Percentiles rank a stretch among this genome's conserved stretches.
phyloP scores from a whole-genome alignment of 177 flowering plant species.

The Vitis hybrid region DNA sequence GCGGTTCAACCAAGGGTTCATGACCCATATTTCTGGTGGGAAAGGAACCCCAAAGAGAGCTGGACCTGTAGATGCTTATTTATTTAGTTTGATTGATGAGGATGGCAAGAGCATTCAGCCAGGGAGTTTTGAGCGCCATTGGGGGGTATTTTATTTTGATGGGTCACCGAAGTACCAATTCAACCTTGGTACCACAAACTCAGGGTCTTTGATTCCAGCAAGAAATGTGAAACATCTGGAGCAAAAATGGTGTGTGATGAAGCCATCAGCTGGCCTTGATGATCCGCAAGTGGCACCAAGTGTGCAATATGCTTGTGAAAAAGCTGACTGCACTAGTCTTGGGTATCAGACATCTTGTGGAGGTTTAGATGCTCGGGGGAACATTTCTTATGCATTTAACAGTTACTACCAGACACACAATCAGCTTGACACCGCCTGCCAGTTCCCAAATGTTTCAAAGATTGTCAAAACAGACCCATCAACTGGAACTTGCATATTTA shows the following conservation, averaged over 20 bases:
- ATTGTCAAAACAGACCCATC: constrained; percentile 56
- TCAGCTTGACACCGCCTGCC: constrained; percentile 68
- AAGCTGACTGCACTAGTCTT: constrained; percentile 74
- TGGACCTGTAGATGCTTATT: constrained; percentile 64
- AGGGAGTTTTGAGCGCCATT: constrained; percentile 85
- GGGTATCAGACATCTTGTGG: constrained; percentile 75
- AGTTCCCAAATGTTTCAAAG: constrained; percentile 46
- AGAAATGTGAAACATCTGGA: constrained; percentile 37
- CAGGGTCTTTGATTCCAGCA: constrained; percentile 45
- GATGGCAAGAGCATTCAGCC: constrained; percentile 80
- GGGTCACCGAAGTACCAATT: constrained; percentile 68
- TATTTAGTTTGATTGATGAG: constrained; percentile 84
- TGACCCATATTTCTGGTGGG: constrained; percentile 51
- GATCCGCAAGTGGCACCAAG: constrained; percentile 52
- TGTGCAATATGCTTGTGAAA: constrained; percentile 73
- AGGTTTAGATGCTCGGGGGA: constrained; percentile 50
- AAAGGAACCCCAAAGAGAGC: constrained; percentile 81
- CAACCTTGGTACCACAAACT: constrained; percentile 62
- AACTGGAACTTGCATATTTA: constrained; percentile 43
- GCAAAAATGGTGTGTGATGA: constrained; percentile 72
- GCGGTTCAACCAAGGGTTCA: constrained; percentile 84
- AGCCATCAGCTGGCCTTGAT: constrained; percentile 50
- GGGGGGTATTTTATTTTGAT: constrained; percentile 73
- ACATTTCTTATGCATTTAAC: constrained; percentile 80
- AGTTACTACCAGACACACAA: constrained; percentile 67